Evolutionary conservation across 1,284 basidiomycete genomes (phyloP).

Genomic region (Ceratobasidium sp.): DNA sequence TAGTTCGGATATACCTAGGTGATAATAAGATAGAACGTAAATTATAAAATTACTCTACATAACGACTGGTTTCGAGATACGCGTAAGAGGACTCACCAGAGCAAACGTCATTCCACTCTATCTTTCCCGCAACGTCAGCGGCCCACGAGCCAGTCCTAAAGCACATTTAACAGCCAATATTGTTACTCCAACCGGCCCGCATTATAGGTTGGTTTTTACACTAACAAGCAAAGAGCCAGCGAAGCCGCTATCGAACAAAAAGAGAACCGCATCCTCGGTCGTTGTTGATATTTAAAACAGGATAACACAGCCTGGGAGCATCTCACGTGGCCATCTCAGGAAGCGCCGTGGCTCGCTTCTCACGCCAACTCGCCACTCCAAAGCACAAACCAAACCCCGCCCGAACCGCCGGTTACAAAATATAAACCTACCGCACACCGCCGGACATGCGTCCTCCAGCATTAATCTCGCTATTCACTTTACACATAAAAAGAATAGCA

Average conservation of each 20-base stretch:
- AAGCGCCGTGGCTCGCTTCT: slow-evolving; percentile 2
- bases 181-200: not conserved
- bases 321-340: slow-evolving; percentile 13
- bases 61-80: too few relatives aligned
- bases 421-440: too few relatives aligned
- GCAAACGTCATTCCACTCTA: slow-evolving; percentile 47
- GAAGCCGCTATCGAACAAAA: slow-evolving; percentile 30
- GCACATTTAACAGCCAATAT: not conserved
- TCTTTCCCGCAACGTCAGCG: slow-evolving; percentile 46
- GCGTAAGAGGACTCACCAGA: slow-evolving; percentile 23
- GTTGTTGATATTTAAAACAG: not conserved
- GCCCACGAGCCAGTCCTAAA: slow-evolving; percentile 32
- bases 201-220: not conserved
- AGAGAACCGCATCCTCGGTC: slow-evolving; percentile 37
- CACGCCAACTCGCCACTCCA: not conserved
- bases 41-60: not conserved
- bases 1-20: slow-evolving; percentile 41
- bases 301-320: not conserved
- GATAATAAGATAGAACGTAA: not conserved
- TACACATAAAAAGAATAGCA: too few relatives aligned
- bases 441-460: too few relatives aligned
- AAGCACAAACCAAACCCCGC: too few relatives aligned
- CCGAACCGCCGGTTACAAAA: too few relatives aligned
- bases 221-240: slow-evolving; percentile 19
- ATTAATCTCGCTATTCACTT: too few relatives aligned